These are phyloP conservation scores for Irpex sp. DNA, from an alignment of 1,284 basidiomycete genomes.

Conservation along the genomic window DNA sequence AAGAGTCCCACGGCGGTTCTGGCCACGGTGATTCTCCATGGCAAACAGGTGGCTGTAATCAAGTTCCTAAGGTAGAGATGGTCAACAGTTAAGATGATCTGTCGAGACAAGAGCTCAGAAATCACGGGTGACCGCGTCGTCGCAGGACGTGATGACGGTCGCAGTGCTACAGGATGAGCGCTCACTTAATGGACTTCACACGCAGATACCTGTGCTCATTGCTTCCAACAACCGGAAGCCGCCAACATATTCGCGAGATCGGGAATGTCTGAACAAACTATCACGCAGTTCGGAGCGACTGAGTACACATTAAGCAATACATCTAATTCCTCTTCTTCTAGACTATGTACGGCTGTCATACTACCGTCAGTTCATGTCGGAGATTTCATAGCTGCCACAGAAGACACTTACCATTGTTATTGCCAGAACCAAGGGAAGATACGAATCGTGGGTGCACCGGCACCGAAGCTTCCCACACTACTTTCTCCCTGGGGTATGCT, in stretches of 20 bases:
- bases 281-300: neutral
- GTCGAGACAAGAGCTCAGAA: neutral
- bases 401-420: neutral
- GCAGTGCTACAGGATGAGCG: neutral
- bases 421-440: neutral
- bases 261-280: neutral
- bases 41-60: neutral
- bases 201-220: neutral
- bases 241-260: neutral
- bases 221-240: neutral
- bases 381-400: neutral
- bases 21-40: neutral
- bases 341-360: neutral
- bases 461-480: neutral
- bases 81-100: neutral
- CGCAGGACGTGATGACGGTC: neutral
- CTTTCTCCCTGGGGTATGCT: neutral
- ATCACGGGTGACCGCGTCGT: neutral
- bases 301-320: neutral
- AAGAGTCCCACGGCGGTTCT: neutral
- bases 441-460: neutral
- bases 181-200: neutral
- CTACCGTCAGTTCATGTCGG: neutral
- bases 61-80: neutral
- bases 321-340: neutral